These are phyloP conservation scores for Cercospora sp. DNA, from an alignment of 2,329 filamentous ascomycete genomes.

Conservation along the genomic window DNA sequence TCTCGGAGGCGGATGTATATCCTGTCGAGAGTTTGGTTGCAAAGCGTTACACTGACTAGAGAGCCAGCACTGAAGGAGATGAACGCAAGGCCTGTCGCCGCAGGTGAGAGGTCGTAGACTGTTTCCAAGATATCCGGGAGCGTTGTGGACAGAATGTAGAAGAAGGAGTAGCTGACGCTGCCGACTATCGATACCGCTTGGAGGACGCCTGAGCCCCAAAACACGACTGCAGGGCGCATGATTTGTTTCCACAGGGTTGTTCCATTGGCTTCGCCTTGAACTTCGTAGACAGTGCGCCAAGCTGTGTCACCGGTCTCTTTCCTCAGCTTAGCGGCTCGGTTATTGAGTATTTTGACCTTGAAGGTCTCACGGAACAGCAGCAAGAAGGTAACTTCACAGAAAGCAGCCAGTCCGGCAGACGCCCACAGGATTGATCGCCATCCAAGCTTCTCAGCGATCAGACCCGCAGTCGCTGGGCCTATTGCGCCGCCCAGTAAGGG, in stretches of 20 bases:
- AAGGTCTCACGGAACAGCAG: conserved; percentile 62
- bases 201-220: conserved; percentile 56
- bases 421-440: conserved; percentile 59
- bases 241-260: conserved; percentile 41
- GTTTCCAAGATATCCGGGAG: conserved; percentile 47
- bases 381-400: conserved; percentile 55
- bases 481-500: conserved; percentile 60
- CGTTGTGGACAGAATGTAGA: conserved; percentile 51
- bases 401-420: conserved; percentile 49
- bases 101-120: conserved; percentile 50
- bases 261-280: conserved; percentile 14
- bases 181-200: conserved; percentile 52
- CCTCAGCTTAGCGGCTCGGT: conserved; percentile 40
- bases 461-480: conserved; percentile 58
- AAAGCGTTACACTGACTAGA: conserved; percentile 41
- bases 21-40: conserved; percentile 42
- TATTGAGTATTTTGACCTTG: conserved; percentile 56
- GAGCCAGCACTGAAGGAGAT: conserved; percentile 56
- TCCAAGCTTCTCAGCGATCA: conserved; percentile 56
- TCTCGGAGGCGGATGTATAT: conserved; percentile 38
- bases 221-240: conserved; percentile 45
- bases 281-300: conserved; percentile 27
- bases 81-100: conserved; percentile 56
- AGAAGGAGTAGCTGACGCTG: conserved; percentile 47
- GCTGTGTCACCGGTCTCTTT: conserved; percentile 26